Evolutionary conservation across 2,329 filamentous ascomycete species (phyloP).

Genomic region (Phyllosticta ampelicida): DNA sequence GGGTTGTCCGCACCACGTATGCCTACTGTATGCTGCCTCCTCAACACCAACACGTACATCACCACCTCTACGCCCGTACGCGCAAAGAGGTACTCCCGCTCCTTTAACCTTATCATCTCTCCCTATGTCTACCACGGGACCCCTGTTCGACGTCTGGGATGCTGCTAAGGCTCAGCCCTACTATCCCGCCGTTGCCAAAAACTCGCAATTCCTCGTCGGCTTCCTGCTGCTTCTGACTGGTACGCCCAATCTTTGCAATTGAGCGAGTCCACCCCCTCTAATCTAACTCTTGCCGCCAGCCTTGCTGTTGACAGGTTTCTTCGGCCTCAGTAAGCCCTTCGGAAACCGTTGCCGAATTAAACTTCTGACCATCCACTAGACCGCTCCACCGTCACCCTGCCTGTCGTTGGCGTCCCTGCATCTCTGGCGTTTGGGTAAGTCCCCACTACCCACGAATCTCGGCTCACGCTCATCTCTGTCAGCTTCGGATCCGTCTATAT

Average conservation of each 20-base stretch:
- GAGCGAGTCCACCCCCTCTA: constrained; percentile 15
- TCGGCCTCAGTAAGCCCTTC: constrained; percentile 63
- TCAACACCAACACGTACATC: neutral
- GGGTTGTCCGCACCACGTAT: constrained; percentile 9
- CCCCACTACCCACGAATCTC: neutral
- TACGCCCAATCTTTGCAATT: constrained; percentile 16
- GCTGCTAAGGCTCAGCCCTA: constrained; percentile 82
- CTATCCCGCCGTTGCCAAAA: constrained; percentile 67
- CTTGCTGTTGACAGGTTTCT: constrained; percentile 62
- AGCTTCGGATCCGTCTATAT: constrained; percentile 95
- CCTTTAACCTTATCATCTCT: neutral
- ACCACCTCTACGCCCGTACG: neutral
- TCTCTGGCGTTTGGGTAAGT: constrained; percentile 75
- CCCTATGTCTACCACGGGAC: constrained; percentile 21
- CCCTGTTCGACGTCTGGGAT: constrained; percentile 80
- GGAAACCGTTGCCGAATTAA: neutral
- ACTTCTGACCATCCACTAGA: constrained; percentile 42
- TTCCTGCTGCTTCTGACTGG: constrained; percentile 65
- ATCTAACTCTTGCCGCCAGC: constrained; percentile 32
- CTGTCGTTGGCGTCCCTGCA: constrained; percentile 71
- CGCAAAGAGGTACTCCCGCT: neutral
- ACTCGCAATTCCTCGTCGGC: constrained; percentile 71
- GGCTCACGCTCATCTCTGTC: constrained; percentile 10
- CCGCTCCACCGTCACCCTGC: constrained; percentile 66
- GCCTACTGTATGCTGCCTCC: too few relatives aligned